Conservation (phyloP, 768 basidiomycete species). For the Hypsizygus marmoreus region DNA sequence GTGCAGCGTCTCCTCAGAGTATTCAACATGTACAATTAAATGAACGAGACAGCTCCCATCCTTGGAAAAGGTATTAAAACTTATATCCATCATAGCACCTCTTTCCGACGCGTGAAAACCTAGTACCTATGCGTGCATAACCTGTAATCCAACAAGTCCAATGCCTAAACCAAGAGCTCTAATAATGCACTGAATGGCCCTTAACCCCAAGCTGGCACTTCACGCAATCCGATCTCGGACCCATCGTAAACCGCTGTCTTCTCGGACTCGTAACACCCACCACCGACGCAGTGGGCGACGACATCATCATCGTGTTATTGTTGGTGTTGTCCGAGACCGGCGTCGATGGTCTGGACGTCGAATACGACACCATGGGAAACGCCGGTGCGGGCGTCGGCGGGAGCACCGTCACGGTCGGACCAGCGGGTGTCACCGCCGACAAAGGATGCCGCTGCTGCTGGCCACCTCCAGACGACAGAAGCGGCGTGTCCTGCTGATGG, state of each 20-base stretch:
- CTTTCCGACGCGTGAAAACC: too few relatives aligned
- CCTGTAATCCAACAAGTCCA: conserved; percentile 37
- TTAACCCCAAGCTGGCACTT: conserved; percentile 66
- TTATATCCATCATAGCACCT: too few relatives aligned
- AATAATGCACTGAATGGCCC: conserved; percentile 70
- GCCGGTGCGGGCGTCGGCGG: conserved; percentile 29
- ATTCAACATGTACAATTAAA: too few relatives aligned
- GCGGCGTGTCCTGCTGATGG: conserved; percentile 11
- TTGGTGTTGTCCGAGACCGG: conserved; percentile 4
- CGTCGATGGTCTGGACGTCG: conserved; percentile 14
- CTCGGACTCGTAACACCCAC: conserved; percentile 22
- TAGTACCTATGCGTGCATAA: too few relatives aligned
- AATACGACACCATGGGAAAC: conserved; percentile 20
- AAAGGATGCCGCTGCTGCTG: conserved; percentile 9
- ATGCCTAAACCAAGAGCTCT: neutral
- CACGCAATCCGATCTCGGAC: conserved; percentile 66
- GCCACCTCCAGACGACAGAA: too few relatives aligned
- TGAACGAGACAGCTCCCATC: too few relatives aligned
- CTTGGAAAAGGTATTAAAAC: too few relatives aligned
- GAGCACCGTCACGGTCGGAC: conserved; percentile 28
- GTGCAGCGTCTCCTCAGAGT: too few relatives aligned
- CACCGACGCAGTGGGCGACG: conserved; percentile 17
- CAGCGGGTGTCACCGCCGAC: conserved; percentile 3
- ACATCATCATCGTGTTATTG: conserved; percentile 15
- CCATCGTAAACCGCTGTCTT: conserved; percentile 65